Evolutionary conservation across 176 grass and related monocot genomes (phyloP), one percentile per base, ranked within the genome.

Genomic region (Cenchrus fungigraminus): DNA sequence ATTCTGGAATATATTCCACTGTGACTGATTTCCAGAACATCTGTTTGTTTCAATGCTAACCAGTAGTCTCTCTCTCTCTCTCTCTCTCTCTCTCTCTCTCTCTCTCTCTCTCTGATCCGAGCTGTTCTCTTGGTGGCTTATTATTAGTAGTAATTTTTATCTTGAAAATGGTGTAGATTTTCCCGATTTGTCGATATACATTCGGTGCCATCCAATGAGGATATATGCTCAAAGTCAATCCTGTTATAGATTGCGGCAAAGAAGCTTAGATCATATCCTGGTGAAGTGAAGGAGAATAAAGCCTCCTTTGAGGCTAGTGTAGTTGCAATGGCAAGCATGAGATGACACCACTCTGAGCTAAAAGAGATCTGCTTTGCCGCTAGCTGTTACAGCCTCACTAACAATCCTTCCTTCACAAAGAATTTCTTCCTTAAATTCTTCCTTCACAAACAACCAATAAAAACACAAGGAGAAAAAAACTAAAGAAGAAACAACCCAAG

Each of bases 291-390:
- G 84, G 74, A 90, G 75, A 83, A 90, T 83, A 90, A 79, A 79
- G 28, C 52, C 56, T 40, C 37, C 31, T 55, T 82, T 83, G 71
- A 53, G 64, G 31, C 82, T 75, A 89, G 69, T 85, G 77, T 29
- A 74, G 65, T 54, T 83, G 68, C 79, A 73, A 74, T 87, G 89
- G 80, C 84, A 79, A 83, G 77, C 89, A 90, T 90, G 84, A 90
- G 84, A 90, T 79, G 89, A 90, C 84, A 90, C 79, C 89, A 90
- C 84, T 76, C 68, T 40, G 60, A 52, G 42, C 73, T 79, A 86
- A 86, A 83, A 83, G 76, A 80, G 32, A 58, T 65, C 29, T 80
- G 17, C 50, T 80, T 52, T 80, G 76, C 42, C 50, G 75, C 53
- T 34, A 55, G 72, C 37, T 59, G 75, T 61, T 77, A 32, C 75